These are phyloP conservation scores for Massarina eburnea DNA, from an alignment of 2,329 filamentous ascomycete species.

Conservation along the genomic window DNA sequence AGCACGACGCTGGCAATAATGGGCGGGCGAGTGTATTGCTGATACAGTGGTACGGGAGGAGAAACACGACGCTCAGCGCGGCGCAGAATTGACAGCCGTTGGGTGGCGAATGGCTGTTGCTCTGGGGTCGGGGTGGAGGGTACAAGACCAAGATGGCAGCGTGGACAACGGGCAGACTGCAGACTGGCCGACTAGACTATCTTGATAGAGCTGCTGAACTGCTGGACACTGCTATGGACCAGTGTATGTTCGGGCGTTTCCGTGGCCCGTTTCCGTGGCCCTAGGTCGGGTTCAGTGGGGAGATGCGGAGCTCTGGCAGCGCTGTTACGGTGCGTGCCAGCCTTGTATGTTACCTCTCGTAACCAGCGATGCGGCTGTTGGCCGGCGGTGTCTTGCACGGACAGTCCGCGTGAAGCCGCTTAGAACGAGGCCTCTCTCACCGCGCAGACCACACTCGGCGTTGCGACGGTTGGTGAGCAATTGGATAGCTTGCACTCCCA, in stretches of 20 bases:
- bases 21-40: slow-evolving; percentile 4
- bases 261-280: slow-evolving; percentile 1
- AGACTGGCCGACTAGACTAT: neutral
- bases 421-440: slow-evolving; percentile 9
- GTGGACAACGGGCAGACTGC: neutral
- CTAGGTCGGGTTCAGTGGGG: neutral
- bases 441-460: neutral
- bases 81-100: slow-evolving; percentile 15
- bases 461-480: slow-evolving; percentile 26
- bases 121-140: slow-evolving; percentile 8
- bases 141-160: slow-evolving; percentile 3
- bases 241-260: slow-evolving; percentile 7
- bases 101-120: slow-evolving; percentile 9
- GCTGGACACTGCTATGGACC: neutral
- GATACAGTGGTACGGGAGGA: slow-evolving; percentile 2
- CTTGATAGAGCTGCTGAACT: neutral
- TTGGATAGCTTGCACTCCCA: slow-evolving; percentile 5
- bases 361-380: slow-evolving; percentile 13
- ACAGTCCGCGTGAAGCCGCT: slow-evolving; percentile 14
- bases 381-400: slow-evolving; percentile 21
- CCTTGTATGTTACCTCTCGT: slow-evolving; percentile 7
- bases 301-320: slow-evolving; percentile 2
- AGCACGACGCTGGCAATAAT: slow-evolving; percentile 12
- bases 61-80: slow-evolving; percentile 2
- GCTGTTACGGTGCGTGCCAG: neutral